Evolutionary conservation across 176 grass and related monocot genomes (phyloP).

Genomic region (Bonia amplexicaulis): DNA sequence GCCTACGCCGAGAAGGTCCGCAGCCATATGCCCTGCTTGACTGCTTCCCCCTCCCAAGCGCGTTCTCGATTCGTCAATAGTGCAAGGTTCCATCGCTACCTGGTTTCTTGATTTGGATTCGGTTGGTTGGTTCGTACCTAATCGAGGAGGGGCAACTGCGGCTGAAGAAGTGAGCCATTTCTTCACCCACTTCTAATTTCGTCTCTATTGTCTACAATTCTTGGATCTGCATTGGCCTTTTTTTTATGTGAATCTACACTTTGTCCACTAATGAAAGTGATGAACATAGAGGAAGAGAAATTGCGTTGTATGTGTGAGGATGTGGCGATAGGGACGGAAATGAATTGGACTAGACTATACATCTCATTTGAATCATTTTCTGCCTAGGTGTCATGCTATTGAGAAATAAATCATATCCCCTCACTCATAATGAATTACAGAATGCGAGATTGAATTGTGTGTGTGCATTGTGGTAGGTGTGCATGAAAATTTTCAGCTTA

Average conservation of each 20-base stretch:
- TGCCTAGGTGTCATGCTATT: background rate
- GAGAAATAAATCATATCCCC: background rate
- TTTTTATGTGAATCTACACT: background rate
- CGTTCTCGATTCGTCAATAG: background rate
- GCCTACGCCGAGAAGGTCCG: constrained; percentile 94
- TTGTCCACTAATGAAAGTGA: background rate
- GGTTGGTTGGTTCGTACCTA: constrained; percentile 32
- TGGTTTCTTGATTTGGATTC: constrained; percentile 17
- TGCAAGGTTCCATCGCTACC: background rate
- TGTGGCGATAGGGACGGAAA: background rate
- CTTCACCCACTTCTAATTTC: background rate
- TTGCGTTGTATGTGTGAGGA: background rate
- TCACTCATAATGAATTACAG: background rate
- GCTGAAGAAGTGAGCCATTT: constrained; percentile 67
- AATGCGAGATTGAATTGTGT: background rate
- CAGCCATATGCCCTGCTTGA: background rate
- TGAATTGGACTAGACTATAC: background rate
- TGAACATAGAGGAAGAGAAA: background rate
- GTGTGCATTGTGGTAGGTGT: background rate
- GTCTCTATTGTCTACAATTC: background rate
- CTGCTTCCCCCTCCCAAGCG: background rate
- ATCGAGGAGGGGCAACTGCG: constrained; percentile 88
- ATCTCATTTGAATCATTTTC: background rate
- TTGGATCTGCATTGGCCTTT: background rate
- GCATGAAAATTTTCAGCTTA: background rate